phyloP scores from a whole-genome alignment of 2,329 filamentous ascomycete genomes.

The Penicillium aurantiogriseum region DNA sequence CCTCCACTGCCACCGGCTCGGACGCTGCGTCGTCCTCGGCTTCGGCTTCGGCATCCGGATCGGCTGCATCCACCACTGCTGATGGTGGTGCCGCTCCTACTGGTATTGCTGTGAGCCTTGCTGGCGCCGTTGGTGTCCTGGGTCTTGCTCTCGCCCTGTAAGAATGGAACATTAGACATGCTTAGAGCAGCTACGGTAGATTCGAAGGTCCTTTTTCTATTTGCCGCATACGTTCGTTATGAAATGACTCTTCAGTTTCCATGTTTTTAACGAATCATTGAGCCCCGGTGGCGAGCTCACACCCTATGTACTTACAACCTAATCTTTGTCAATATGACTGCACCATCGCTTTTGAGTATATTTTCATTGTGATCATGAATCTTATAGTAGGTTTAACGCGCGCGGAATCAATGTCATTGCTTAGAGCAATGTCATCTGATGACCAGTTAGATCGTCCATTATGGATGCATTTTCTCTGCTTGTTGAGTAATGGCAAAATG shows the following conservation, averaged over 20 bases:
- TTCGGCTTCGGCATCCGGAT: slow-evolving; percentile 4
- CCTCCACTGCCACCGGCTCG: slow-evolving; percentile 2
- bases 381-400: neutral
- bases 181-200: neutral
- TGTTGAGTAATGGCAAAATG: neutral
- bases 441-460: neutral
- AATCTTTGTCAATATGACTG: neutral
- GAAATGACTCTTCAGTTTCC: neutral
- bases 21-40: slow-evolving; percentile 3
- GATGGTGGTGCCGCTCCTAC: slow-evolving; percentile 17
- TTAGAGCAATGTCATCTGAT: no score
- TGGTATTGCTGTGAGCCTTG: slow-evolving; percentile 16
- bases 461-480: neutral
- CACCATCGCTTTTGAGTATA: neutral
- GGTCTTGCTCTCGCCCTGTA: slow-evolving; percentile 22
- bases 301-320: neutral
- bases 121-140: slow-evolving; percentile 18
- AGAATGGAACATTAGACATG: neutral
- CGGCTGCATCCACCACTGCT: slow-evolving; percentile 9
- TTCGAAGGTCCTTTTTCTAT: accelerated
- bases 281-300: neutral
- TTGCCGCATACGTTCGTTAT: neutral
- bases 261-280: neutral
- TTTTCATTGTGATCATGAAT: neutral
- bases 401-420: no score